These are phyloP conservation scores for Tricholomella constricta DNA, from an alignment of 768 basidiomycete genomes.

Conservation along the genomic window DNA sequence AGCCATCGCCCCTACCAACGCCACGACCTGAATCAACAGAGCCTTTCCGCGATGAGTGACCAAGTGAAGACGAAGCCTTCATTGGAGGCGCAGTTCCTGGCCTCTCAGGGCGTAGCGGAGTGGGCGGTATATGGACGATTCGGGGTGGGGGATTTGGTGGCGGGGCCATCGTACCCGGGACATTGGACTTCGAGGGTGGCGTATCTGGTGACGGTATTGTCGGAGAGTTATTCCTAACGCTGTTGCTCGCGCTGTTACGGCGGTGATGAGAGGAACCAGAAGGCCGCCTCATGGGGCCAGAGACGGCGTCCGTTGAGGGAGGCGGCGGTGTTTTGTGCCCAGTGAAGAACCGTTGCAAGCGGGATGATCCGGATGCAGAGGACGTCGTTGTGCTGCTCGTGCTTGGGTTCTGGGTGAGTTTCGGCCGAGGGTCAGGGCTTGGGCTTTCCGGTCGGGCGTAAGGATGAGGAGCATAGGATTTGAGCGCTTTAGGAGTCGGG, in stretches of 20 bases:
- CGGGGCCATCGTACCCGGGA: conserved; percentile 9
- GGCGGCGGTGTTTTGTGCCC: conserved; percentile 18
- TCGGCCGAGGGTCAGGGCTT: conserved; percentile 28
- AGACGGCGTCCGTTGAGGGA: conserved; percentile 18
- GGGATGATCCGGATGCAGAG: conserved; percentile 24
- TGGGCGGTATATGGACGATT: conserved; percentile 36
- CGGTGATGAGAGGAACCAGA: conserved; percentile 18
- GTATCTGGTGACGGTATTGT: conserved; percentile 10
- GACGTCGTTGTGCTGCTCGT: conserved; percentile 30
- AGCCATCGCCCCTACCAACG: conserved; percentile 29
- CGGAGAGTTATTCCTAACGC: conserved; percentile 13
- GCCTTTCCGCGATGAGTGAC: conserved; percentile 21
- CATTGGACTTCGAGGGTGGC: conserved; percentile 3
- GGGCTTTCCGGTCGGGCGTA: conserved; percentile 32
- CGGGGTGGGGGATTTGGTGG: conserved; percentile 24
- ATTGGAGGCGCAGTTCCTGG: conserved; percentile 4
- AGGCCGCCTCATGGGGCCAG: conserved; percentile 17
- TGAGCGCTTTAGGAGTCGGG: conserved; percentile 31
- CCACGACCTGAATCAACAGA: conserved; percentile 40
- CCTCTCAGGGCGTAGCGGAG: conserved; percentile 20
- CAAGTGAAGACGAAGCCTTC: conserved; percentile 11
- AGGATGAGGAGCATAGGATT: conserved; percentile 23
- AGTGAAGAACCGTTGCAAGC: conserved; percentile 18
- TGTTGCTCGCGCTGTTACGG: conserved; percentile 15
- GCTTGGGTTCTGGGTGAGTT: conserved; percentile 10